phyloP scores from a whole-genome alignment of 768 basidiomycete species.

The Terana coerulea region DNA sequence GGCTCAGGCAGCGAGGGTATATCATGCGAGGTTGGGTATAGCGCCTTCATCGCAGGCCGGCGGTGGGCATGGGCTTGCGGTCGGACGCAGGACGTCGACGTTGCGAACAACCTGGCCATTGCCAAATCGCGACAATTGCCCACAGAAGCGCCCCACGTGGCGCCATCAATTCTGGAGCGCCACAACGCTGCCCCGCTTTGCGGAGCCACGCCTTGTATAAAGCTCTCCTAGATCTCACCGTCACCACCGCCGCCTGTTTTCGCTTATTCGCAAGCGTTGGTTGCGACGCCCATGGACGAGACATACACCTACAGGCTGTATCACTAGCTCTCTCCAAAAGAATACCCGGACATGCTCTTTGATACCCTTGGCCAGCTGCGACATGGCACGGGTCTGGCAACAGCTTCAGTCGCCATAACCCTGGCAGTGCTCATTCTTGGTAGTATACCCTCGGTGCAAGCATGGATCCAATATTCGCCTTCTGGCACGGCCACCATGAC shows the following conservation, averaged over 20 bases:
- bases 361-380: too few relatives aligned
- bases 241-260: background rate
- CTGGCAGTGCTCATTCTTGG: conserved; percentile 23
- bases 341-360: too few relatives aligned
- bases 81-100: conserved; percentile 2
- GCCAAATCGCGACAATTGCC: conserved; percentile 6
- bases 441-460: conserved; percentile 22
- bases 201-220: background rate
- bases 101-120: conserved; percentile 1
- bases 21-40: conserved; percentile 63
- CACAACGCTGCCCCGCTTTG: conserved; percentile 1
- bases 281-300: background rate
- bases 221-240: background rate
- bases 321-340: too few relatives aligned
- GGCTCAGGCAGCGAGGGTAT: conserved; percentile 44
- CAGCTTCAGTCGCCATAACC: conserved; percentile 3
- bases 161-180: conserved; percentile 1
- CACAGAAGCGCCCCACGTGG: conserved; percentile 1
- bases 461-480: conserved; percentile 64
- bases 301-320: too few relatives aligned
- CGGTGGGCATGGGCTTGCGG: background rate
- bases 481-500: conserved; percentile 72
- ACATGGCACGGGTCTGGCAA: background rate
- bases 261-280: background rate
- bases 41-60: conserved; percentile 47